phyloP scores from a whole-genome alignment of 2,329 filamentous ascomycete species.

The Scytalidium lignicola region DNA sequence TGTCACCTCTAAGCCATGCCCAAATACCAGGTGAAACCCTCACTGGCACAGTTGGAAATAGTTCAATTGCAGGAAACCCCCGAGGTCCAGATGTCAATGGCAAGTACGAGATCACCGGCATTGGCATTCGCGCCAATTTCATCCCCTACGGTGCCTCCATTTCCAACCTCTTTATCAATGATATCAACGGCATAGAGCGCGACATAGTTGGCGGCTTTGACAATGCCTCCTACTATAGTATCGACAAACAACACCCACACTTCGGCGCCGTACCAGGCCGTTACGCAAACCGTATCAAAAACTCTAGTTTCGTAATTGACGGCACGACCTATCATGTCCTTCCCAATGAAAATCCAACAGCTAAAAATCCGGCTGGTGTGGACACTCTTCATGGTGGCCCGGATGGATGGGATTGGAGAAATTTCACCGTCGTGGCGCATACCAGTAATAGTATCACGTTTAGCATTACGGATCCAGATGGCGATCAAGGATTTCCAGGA shows the following conservation, averaged over 20 bases:
- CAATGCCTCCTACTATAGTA: constrained; percentile 65
- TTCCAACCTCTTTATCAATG: constrained; percentile 65
- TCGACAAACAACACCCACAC: constrained; percentile 63
- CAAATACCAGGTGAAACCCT: constrained; percentile 15
- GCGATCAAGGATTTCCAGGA: constrained; percentile 72
- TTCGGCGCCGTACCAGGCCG: constrained; percentile 69
- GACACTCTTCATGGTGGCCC: constrained; percentile 66
- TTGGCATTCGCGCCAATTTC: constrained; percentile 63
- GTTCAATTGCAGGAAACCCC: constrained; percentile 16
- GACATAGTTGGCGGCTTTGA: constrained; percentile 73
- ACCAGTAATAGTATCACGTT: constrained; percentile 67
- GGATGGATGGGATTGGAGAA: constrained; percentile 71
- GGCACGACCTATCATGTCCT: constrained; percentile 53
- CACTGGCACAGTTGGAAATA: constrained; percentile 21
- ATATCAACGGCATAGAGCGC: constrained; percentile 61
- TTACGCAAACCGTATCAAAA: constrained; percentile 78
- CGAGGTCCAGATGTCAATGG: constrained; percentile 49
- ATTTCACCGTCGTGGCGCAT: constrained; percentile 71
- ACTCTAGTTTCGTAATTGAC: constrained; percentile 66
- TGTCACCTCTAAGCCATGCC: constrained; percentile 7
- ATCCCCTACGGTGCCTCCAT: constrained; percentile 72
- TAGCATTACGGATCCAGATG: constrained; percentile 66
- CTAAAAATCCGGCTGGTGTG: constrained; percentile 44
- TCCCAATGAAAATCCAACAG: constrained; percentile 58
- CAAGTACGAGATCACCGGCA: constrained; percentile 68